Conservation (phyloP, 2,329 filamentous ascomycete species). For the Grosmannia huntii region DNA sequence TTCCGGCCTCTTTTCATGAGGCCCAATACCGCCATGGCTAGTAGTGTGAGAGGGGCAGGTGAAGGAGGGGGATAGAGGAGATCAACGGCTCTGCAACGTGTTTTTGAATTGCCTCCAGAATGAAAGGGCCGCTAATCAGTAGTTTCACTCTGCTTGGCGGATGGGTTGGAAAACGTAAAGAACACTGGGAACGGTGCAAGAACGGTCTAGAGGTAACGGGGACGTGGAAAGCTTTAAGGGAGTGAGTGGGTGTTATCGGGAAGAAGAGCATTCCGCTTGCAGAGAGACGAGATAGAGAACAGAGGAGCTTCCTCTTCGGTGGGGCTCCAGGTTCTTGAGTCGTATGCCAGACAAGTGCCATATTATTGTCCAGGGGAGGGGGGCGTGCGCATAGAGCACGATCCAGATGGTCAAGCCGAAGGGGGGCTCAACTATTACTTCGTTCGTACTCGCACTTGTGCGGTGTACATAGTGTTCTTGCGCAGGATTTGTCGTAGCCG, state of each 20-base stretch:
- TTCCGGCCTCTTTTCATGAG: conserved; percentile 38
- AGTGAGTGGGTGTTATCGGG: not conserved
- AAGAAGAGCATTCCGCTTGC: not conserved
- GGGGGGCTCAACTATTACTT: not conserved
- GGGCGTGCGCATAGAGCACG: not conserved
- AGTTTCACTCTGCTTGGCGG: not conserved
- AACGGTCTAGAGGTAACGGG: not conserved
- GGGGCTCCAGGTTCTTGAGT: not conserved
- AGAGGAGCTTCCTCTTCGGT: not conserved
- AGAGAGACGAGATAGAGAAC: not conserved
- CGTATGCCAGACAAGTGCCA: not conserved
- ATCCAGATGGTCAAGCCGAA: not conserved
- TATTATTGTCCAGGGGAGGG: not conserved
- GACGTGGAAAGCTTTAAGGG: not conserved
- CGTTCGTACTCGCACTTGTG: not conserved
- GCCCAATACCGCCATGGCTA: conserved; percentile 43
- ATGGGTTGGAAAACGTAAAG: not conserved
- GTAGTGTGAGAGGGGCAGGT: not conserved
- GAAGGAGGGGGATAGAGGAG: not conserved
- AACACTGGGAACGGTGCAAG: not conserved
- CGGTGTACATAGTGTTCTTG: not conserved
- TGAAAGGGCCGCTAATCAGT: not conserved
- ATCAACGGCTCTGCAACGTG: not conserved
- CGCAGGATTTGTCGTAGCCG: not conserved
- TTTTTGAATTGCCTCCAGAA: not conserved